A percentile compares a stretch with the other conserved stretches of the same genome.
These are phyloP conservation scores for Porphyra umbilicalis DNA, from an alignment of 31 red algal species.

Conservation along the genomic window DNA sequence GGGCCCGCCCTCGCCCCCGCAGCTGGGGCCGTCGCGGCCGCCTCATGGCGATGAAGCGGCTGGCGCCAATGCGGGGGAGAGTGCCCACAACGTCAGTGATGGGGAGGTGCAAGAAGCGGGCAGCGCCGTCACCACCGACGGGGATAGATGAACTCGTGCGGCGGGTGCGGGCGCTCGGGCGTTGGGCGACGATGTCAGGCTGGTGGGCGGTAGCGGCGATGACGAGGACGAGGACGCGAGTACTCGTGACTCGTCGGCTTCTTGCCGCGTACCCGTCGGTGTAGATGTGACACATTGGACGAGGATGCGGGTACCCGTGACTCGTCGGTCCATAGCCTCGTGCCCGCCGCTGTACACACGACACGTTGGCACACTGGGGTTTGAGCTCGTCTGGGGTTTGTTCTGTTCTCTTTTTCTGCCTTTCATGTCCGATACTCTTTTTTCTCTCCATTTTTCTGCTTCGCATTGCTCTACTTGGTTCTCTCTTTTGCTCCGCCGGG, in stretches of 20 bases:
- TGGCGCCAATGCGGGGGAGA: no score
- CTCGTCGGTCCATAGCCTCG: neutral
- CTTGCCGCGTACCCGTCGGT: neutral
- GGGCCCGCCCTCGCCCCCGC: neutral
- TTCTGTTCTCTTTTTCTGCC: neutral
- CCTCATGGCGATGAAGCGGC: neutral
- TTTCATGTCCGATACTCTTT: no score
- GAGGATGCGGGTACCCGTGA: neutral
- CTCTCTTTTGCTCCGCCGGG: no score
- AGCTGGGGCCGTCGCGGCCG: neutral
- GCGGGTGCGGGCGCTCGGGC: neutral
- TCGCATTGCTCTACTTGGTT: no score
- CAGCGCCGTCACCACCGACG: neutral
- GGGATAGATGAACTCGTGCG: neutral
- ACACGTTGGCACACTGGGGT: neutral
- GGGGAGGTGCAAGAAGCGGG: neutral
- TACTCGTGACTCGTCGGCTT: neutral
- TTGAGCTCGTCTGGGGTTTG: neutral
- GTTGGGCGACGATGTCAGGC: neutral
- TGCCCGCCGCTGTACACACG: no score
- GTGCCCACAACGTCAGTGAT: neutral
- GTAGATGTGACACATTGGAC: no score
- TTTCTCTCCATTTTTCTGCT: neutral
- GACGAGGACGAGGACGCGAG: neutral
- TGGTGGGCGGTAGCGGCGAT: neutral